Percentiles rank a stretch among this genome's conserved stretches.
phyloP scores from a whole-genome alignment of 1,284 basidiomycete species.

The Apiotrichum laibachii region DNA sequence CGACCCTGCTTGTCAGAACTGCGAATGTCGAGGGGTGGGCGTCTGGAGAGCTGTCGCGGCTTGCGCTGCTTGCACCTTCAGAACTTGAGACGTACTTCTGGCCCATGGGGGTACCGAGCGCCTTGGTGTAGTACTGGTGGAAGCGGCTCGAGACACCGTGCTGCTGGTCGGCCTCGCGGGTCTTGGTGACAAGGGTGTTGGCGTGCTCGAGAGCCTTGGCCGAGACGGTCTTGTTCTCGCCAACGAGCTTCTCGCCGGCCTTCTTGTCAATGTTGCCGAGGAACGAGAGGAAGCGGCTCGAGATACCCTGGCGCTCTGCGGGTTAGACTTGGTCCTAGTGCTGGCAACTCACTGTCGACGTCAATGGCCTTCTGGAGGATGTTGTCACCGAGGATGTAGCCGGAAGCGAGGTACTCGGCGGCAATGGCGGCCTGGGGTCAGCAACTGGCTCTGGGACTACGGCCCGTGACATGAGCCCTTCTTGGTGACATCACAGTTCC shows the following conservation, averaged over 20 bases:
- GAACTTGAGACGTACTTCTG: conserved; percentile 54
- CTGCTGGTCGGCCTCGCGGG: conserved; percentile 73
- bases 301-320: conserved; percentile 79
- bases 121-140: conserved; percentile 72
- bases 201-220: conserved; percentile 61
- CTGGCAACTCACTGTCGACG: conserved; percentile 64
- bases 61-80: not conserved
- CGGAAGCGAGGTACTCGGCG: conserved; percentile 79
- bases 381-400: conserved; percentile 74
- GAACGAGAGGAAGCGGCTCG: conserved; percentile 73
- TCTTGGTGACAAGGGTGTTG: conserved; percentile 62
- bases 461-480: not conserved
- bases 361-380: conserved; percentile 83
- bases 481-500: no score
- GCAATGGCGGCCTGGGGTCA: conserved; percentile 58
- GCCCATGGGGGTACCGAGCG: conserved; percentile 71
- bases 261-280: conserved; percentile 67
- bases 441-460: not conserved
- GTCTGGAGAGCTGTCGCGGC: not conserved
- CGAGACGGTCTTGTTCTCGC: conserved; percentile 61
- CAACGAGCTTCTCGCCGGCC: conserved; percentile 61
- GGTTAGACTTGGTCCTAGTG: not conserved
- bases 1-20: conserved; percentile 38
- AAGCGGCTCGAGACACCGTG: conserved; percentile 69
- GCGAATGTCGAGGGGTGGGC: not conserved